phyloP scores from a whole-genome alignment of 1,284 basidiomycete genomes.

The Apiotrichum veenhuisii region DNA sequence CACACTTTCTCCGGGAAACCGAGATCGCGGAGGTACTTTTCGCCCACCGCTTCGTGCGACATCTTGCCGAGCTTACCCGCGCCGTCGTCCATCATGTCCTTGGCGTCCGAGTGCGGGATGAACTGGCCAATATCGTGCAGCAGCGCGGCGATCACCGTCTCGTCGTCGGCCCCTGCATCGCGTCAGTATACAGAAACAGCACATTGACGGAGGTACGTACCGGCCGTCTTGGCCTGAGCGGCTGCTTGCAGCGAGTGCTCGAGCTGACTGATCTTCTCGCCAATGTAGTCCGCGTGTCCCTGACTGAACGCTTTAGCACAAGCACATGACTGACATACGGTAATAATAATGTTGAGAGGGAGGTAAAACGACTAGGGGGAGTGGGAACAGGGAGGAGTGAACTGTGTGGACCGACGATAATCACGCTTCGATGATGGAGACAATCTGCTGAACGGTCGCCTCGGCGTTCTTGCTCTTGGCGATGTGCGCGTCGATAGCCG shows the following conservation, averaged over 20 bases:
- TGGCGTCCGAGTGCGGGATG: conserved; percentile 24
- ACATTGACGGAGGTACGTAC: not conserved
- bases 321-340: not conserved
- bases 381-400: no score
- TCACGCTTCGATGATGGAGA: conserved; percentile 22
- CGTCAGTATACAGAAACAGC: no score
- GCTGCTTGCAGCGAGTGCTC: conserved; percentile 37
- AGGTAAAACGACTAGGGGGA: not conserved
- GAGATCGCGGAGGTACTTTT: conserved; percentile 26
- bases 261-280: conserved; percentile 33
- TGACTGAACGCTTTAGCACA: conserved; percentile 17
- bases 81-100: conserved; percentile 26
- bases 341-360: no score
- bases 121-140: conserved; percentile 45
- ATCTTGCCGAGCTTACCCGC: conserved; percentile 25
- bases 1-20: conserved; percentile 37
- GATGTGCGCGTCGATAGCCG: conserved; percentile 17
- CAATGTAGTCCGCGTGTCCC: conserved; percentile 30
- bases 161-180: conserved; percentile 27
- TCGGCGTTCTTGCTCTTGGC: conserved; percentile 4
- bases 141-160: conserved; percentile 38
- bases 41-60: conserved; percentile 36
- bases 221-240: conserved; percentile 15
- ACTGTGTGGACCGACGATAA: not conserved
- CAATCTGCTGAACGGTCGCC: conserved; percentile 16